Conservation (phyloP, 768 basidiomycete genomes). For the Suillus americanus region DNA sequence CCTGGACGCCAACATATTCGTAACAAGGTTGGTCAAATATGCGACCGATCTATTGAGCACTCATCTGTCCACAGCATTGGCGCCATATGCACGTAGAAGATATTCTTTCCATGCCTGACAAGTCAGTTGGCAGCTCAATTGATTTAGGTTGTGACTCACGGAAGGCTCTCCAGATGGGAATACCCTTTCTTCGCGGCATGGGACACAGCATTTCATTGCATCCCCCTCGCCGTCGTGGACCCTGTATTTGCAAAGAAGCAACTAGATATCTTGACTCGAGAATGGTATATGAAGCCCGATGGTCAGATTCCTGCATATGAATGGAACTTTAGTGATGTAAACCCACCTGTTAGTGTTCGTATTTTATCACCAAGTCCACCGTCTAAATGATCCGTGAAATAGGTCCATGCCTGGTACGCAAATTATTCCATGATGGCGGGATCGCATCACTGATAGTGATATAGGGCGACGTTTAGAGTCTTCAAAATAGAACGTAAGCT, state of each 20-base stretch:
- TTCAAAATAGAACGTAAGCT: slow-evolving; percentile 99
- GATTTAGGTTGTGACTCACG: slow-evolving; percentile 2
- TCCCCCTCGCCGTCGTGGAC: slow-evolving; percentile 95
- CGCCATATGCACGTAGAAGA: slow-evolving; percentile 94
- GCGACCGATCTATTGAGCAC: neutral
- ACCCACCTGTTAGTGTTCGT: slow-evolving; percentile 66
- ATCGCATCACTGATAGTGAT: slow-evolving; percentile 5
- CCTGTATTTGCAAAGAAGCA: slow-evolving; percentile 97
- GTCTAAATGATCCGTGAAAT: neutral
- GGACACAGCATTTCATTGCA: slow-evolving; percentile 99
- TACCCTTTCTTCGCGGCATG: slow-evolving; percentile 99
- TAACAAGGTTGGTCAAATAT: slow-evolving; percentile 60
- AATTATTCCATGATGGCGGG: neutral
- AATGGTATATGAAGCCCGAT: slow-evolving; percentile 99
- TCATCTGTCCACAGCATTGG: slow-evolving; percentile 67
- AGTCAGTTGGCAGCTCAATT: slow-evolving; percentile 46
- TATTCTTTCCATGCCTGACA: slow-evolving; percentile 98
- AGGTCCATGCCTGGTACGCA: slow-evolving; percentile 83
- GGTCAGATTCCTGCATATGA: slow-evolving; percentile 99
- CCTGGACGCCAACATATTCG: slow-evolving; percentile 82
- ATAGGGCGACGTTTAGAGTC: slow-evolving; percentile 92
- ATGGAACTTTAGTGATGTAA: slow-evolving; percentile 99
- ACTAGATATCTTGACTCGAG: slow-evolving; percentile 90
- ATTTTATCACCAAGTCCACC: neutral
- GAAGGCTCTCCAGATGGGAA: slow-evolving; percentile 68